phyloP scores from a whole-genome alignment of 163 green algal genomes.

The Prototheca wickerhamii region DNA sequence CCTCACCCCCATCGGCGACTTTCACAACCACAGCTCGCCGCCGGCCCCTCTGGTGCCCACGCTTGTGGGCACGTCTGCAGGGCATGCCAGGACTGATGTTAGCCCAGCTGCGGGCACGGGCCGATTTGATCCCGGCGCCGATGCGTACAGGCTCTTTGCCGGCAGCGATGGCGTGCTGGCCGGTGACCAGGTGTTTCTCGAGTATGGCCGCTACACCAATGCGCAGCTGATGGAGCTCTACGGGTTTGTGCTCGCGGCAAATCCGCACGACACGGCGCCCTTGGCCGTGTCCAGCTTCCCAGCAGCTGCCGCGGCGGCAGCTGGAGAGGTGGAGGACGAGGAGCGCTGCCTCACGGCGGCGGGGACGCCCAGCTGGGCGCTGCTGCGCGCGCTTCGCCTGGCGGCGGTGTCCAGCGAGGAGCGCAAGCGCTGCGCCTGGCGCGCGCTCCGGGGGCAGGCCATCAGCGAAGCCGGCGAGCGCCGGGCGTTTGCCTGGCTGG shows the following conservation, averaged over 20 bases:
- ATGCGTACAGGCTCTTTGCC: neutral
- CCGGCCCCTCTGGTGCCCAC: slow-evolving; percentile 30
- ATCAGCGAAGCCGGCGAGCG: slow-evolving; percentile 9
- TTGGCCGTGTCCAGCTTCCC: slow-evolving; percentile 27
- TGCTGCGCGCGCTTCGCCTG: slow-evolving; percentile 38
- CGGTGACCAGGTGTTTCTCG: slow-evolving; percentile 57
- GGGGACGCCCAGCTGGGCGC: slow-evolving; percentile 36
- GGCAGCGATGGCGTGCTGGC: neutral
- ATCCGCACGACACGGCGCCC: slow-evolving; percentile 45
- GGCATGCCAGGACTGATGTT: neutral
- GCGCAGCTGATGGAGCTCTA: slow-evolving; percentile 67
- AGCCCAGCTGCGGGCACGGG: neutral
- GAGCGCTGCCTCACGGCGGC: slow-evolving; percentile 30
- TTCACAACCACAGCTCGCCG: slow-evolving; percentile 63
- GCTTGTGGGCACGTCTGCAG: neutral
- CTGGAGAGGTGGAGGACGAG: neutral
- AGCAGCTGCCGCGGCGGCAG: neutral
- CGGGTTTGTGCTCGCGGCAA: slow-evolving; percentile 60
- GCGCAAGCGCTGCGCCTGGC: slow-evolving; percentile 13
- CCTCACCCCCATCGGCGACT: slow-evolving; percentile 54
- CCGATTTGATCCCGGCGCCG: neutral
- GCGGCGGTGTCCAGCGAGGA: slow-evolving; percentile 14
- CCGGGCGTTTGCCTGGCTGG: slow-evolving; percentile 2
- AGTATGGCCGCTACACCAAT: slow-evolving; percentile 65
- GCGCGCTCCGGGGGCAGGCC: slow-evolving; percentile 8